Percentiles rank a stretch among this genome's conserved stretches.
Evolutionary conservation across 1,284 basidiomycete genomes (phyloP).

Genomic region (Austropuccinia psidii): DNA sequence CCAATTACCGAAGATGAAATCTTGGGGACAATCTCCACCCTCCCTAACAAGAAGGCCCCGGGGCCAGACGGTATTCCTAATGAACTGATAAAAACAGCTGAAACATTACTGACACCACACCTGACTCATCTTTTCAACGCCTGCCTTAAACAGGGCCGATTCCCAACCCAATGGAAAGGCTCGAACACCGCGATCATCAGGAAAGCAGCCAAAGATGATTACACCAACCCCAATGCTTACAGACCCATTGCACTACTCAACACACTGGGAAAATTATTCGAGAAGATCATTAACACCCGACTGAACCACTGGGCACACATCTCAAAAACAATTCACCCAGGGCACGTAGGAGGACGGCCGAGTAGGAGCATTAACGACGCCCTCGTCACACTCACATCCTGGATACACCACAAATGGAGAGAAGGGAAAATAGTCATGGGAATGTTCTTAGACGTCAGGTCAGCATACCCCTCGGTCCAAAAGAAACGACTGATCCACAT

Average conservation of each 20-base stretch:
- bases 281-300: background rate
- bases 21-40: background rate
- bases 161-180: background rate
- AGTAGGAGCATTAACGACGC: background rate
- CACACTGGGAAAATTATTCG: conserved; percentile 8
- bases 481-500: background rate
- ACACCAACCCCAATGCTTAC: background rate
- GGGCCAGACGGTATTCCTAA: background rate
- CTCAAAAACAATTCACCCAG: background rate
- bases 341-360: background rate
- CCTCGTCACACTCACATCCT: background rate
- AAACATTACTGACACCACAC: background rate
- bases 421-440: background rate
- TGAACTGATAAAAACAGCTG: background rate
- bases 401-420: background rate
- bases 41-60: conserved; percentile 2
- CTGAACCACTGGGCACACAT: background rate
- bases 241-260: background rate
- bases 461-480: conserved; percentile 7
- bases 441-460: conserved; percentile 1
- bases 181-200: conserved; percentile 13
- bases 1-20: background rate
- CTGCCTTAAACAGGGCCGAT: background rate
- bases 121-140: background rate
- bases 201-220: conserved; percentile 3